These are phyloP conservation scores for Phytophthora brassicae DNA, from an alignment of 352 stramenopile species.

Conservation along the genomic window DNA sequence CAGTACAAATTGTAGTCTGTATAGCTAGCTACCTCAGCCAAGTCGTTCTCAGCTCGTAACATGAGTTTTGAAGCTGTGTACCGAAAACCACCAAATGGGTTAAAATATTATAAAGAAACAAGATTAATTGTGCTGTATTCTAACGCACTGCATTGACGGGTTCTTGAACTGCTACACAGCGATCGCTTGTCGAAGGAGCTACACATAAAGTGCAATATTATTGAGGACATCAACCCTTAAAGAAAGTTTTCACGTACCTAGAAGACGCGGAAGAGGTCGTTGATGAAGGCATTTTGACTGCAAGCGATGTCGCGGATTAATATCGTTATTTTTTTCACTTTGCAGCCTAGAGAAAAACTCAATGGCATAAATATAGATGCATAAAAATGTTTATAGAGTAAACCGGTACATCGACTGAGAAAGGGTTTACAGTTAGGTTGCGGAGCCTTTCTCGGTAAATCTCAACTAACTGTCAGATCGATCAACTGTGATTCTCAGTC, in stretches of 20 bases:
- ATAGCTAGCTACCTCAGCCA: background rate
- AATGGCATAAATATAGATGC: too few relatives aligned
- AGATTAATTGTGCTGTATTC: background rate
- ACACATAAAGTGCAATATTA: background rate
- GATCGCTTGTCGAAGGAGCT: background rate
- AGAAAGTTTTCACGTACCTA: background rate
- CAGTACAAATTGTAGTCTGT: background rate
- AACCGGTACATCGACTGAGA: background rate
- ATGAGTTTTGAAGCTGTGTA: conserved; percentile 3
- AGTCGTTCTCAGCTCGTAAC: conserved; percentile 9
- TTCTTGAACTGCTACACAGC: background rate
- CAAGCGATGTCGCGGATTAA: too few relatives aligned
- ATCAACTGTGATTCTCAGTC: background rate
- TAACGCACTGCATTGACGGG: background rate
- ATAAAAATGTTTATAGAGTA: too few relatives aligned
- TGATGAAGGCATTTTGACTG: background rate
- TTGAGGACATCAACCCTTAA: background rate
- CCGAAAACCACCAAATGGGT: background rate
- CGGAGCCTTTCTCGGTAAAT: background rate
- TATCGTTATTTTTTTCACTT: background rate
- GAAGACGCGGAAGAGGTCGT: background rate
- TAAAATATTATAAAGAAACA: background rate
- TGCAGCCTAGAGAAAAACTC: too few relatives aligned
- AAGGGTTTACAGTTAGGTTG: background rate
- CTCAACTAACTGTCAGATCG: background rate